Base-by-base conservation (phyloP, 257 asterid species). In the Paulownia fortunei region DNA sequence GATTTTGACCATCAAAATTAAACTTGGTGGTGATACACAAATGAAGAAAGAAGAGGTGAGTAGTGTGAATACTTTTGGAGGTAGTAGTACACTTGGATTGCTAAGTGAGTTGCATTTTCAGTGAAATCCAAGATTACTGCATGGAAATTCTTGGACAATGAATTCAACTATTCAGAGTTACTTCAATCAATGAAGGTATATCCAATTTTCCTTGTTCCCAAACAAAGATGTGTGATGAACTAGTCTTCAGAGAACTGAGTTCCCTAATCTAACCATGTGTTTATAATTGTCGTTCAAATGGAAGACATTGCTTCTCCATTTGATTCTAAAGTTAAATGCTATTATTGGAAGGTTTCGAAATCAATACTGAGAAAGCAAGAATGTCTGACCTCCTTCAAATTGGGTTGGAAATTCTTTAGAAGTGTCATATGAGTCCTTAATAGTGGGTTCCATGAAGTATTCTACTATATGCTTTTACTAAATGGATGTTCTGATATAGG, bases 331-430 rank as follows among this genome's bases (percentile, higher is more conserved):
- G 24, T 2, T 30, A 58, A 58, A 37, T 21, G 46, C 69, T 63
- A 16, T 15, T 32, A 16, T 63, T 36, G 46, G 46, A 63, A 52
- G 51, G 36, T 24, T 72, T 34, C 32, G 59, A 68, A 72, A 13
- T 39, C 24, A 55, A 44, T 32, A 18, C n/a, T 19, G 1, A 37
- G 37, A 30, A 24, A 30, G 18, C 61, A 27, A 68, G 42, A 69
- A 41, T 55, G 32, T 41, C 56, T 32, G 73, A 47, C 72, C 64
- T 78, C 62, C 76, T 77, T 56, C 54, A 59, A 6, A 46, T 32
- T 19, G 12, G 39, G 37, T 47, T 6, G 19, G 59, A 77, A 37
- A 77, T 39, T 49, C 18, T 32, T 19, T 36, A 19, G 32, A 69
- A 47, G 36, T 46, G n/a, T 24, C 10, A 34, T 46, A 9, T 34